Conservation (phyloP, 1,139 yeast species). For the Trichomonascaceae sp. region DNA sequence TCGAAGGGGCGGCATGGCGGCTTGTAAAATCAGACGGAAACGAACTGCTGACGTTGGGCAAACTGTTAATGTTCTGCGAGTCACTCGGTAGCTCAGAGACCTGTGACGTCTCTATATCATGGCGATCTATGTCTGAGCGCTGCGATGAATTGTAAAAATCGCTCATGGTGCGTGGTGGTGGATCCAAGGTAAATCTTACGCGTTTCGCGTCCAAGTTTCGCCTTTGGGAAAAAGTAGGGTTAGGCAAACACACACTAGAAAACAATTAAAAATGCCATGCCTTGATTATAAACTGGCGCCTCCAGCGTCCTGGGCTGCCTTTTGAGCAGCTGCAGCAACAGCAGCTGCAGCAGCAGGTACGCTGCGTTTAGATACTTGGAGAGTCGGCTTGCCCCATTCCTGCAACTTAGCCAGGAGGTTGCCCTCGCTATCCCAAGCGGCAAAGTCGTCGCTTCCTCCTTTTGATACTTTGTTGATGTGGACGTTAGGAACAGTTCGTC, state of each 20-base stretch:
- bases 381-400: constrained; percentile 50
- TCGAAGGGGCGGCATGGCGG: constrained; percentile 1
- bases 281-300: too few species aligned
- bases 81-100: background rate
- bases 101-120: too few species aligned
- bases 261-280: too few species aligned
- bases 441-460: constrained; percentile 85
- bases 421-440: constrained; percentile 43
- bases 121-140: too few species aligned
- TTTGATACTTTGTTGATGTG: constrained; percentile 76
- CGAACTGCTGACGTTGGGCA: background rate
- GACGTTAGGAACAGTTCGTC: constrained; percentile 85
- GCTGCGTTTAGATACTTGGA: constrained; percentile 40
- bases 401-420: constrained; percentile 36
- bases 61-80: background rate
- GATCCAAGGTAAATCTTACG: too few species aligned
- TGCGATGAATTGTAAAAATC: constrained; percentile 7
- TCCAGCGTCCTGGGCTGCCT: constrained; percentile 3
- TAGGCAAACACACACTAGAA: too few species aligned
- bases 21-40: background rate
- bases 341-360: constrained; percentile 32
- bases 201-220: too few species aligned
- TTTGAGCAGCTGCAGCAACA: background rate
- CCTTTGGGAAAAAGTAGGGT: too few species aligned
- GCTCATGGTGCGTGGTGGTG: too few species aligned